Evolutionary conservation across 2,329 filamentous ascomycete species (phyloP).

Genomic region (Blumeria graminis): DNA sequence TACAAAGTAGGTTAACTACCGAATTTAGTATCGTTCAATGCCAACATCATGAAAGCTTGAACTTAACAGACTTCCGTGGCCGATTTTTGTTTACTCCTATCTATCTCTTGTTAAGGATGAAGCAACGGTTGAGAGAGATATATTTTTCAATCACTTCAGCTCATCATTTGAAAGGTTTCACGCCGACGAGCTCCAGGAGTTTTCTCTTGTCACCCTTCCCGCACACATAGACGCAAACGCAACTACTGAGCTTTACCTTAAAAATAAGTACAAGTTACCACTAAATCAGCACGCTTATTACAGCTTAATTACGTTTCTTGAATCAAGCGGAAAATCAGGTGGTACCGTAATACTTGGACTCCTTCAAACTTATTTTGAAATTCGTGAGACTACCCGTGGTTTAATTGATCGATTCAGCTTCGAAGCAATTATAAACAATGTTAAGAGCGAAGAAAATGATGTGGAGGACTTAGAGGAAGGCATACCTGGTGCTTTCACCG

Average conservation of each 20-base stretch:
- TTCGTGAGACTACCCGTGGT: constrained; percentile 33
- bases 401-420: constrained; percentile 41
- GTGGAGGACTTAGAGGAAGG: constrained; percentile 34
- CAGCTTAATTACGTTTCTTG: constrained; percentile 67
- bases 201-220: constrained; percentile 51
- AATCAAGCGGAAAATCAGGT: constrained; percentile 62
- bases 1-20: constrained; percentile 43
- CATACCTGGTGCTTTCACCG: constrained; percentile 35
- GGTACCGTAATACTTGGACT: constrained; percentile 57
- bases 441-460: constrained; percentile 35
- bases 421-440: constrained; percentile 31
- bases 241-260: constrained; percentile 56
- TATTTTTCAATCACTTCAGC: constrained; percentile 45
- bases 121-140: constrained; percentile 36
- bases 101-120: constrained; percentile 52
- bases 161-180: constrained; percentile 52
- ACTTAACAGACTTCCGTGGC: constrained; percentile 71
- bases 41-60: constrained; percentile 36
- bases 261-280: constrained; percentile 73
- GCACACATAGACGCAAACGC: constrained; percentile 56
- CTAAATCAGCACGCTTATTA: constrained; percentile 69
- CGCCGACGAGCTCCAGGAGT: constrained; percentile 50
- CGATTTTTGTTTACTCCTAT: constrained; percentile 81
- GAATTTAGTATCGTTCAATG: neutral
- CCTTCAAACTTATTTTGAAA: constrained; percentile 33